These are phyloP conservation scores for Eucalyptus curtisii DNA, from an alignment of 345 rosid species.

Conservation along the genomic window DNA sequence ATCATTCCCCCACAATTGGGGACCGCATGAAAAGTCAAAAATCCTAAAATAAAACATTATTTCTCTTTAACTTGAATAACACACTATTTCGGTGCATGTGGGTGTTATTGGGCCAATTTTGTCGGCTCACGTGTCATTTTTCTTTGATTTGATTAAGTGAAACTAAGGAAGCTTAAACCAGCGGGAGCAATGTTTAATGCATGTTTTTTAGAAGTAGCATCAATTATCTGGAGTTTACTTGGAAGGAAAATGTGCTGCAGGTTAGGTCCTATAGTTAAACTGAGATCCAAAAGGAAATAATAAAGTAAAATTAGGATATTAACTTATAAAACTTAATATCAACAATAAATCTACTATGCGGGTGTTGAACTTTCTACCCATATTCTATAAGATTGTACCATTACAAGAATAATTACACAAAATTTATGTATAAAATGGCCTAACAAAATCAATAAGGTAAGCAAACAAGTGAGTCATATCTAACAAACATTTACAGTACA, in stretches of 20 bases:
- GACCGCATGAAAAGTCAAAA: not conserved
- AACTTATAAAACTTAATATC: too few species aligned
- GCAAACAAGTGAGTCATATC: not conserved
- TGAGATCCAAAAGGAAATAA: not conserved
- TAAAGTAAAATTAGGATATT: too few species aligned
- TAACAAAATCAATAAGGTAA: not conserved
- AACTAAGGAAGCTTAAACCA: not conserved
- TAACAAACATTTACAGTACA: not conserved
- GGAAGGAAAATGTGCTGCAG: not conserved
- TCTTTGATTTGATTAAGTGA: not conserved
- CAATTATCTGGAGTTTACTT: not conserved
- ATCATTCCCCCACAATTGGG: not conserved
- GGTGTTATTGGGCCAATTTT: not conserved
- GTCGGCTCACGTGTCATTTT: not conserved
- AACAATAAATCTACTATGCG: not conserved
- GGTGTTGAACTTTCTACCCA: not conserved
- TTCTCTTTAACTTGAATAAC: not conserved
- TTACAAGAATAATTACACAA: too few species aligned
- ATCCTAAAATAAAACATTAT: not conserved
- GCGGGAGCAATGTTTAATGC: not conserved
- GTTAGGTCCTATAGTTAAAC: not conserved
- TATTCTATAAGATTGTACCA: too few species aligned
- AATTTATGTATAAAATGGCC: not conserved
- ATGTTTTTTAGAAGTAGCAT: not conserved
- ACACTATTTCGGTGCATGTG: not conserved